A percentile compares a stretch with the other conserved stretches of the same genome.
phyloP scores from a whole-genome alignment of 768 basidiomycete species.

The Strobilomyces echinocephalus region DNA sequence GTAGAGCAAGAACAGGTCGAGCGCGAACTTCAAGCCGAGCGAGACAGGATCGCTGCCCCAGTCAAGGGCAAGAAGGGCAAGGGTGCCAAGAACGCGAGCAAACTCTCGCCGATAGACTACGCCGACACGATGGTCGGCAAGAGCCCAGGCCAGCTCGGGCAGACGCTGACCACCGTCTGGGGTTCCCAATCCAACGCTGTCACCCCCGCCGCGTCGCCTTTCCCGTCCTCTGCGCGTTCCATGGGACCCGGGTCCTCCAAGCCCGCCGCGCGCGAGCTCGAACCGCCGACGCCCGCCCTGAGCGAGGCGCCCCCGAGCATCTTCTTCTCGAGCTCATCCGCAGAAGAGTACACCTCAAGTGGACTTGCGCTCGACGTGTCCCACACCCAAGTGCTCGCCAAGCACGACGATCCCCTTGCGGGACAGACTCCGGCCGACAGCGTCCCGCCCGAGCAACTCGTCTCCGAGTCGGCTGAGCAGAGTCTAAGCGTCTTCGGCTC shows the following conservation, averaged over 20 bases:
- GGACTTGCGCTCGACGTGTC: slow-evolving; percentile 14
- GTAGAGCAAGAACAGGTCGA: slow-evolving; percentile 6
- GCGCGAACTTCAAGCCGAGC: slow-evolving; percentile 11
- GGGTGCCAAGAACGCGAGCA: slow-evolving; percentile 19
- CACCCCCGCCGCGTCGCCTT: slow-evolving; percentile 29
- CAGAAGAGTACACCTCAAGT: not conserved
- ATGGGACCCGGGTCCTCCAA: slow-evolving; percentile 13
- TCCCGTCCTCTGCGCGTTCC: slow-evolving; percentile 20
- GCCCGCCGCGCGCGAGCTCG: slow-evolving; percentile 1
- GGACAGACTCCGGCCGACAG: slow-evolving; percentile 29
- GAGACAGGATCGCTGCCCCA: slow-evolving; percentile 4
- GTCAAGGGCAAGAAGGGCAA: slow-evolving; percentile 17
- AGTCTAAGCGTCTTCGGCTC: not conserved
- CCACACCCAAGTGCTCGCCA: not conserved
- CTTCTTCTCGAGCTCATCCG: not conserved
- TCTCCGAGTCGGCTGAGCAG: not conserved
- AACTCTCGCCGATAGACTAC: slow-evolving; percentile 30
- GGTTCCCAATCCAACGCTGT: slow-evolving; percentile 33
- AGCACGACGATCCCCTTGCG: slow-evolving; percentile 1
- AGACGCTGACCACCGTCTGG: slow-evolving; percentile 47
- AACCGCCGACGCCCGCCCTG: slow-evolving; percentile 9
- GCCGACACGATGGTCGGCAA: slow-evolving; percentile 36
- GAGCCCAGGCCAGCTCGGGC: slow-evolving; percentile 36
- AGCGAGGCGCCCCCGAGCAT: slow-evolving; percentile 8
- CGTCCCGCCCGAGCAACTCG: slow-evolving; percentile 20